phyloP scores from a whole-genome alignment of 2,329 filamentous ascomycete genomes.

The Microsporum audouinii region DNA sequence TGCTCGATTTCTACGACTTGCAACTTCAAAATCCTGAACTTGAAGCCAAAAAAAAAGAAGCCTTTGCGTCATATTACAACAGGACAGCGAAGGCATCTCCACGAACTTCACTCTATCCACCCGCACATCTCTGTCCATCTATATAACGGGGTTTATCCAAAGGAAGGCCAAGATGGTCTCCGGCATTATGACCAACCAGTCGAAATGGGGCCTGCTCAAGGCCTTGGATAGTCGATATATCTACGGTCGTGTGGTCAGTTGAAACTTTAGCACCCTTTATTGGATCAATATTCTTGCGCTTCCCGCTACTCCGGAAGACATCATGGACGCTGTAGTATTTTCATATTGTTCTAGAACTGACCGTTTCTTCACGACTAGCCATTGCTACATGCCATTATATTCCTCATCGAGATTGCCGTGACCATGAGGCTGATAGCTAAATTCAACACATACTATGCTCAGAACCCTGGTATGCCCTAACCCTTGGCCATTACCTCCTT shows the following conservation, averaged over 20 bases:
- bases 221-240: conserved; percentile 39
- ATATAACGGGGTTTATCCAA: not conserved
- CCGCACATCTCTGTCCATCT: not conserved
- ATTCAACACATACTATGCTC: conserved; percentile 90
- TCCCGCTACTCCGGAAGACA: not conserved
- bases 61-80: conserved; percentile 1
- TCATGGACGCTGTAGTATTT: not conserved
- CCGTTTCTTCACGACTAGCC: conserved; percentile 47
- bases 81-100: not conserved
- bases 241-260: conserved; percentile 34
- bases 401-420: conserved; percentile 79
- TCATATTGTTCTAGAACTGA: not conserved
- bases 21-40: not conserved
- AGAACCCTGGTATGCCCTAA: conserved; percentile 58
- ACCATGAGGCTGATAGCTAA: conserved; percentile 69
- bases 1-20: not conserved
- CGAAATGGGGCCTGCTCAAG: conserved; percentile 33
- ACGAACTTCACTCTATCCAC: not conserved
- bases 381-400: conserved; percentile 70
- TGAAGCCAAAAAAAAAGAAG: not conserved
- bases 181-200: conserved; percentile 31
- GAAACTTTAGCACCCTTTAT: not conserved
- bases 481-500: not conserved
- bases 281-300: not conserved
- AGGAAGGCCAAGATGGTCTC: not conserved